A percentile compares a stretch with the other conserved stretches of the same genome.
Conservation (phyloP, 305 asterid species). For the Fraxinus xanthoxyloides region DNA sequence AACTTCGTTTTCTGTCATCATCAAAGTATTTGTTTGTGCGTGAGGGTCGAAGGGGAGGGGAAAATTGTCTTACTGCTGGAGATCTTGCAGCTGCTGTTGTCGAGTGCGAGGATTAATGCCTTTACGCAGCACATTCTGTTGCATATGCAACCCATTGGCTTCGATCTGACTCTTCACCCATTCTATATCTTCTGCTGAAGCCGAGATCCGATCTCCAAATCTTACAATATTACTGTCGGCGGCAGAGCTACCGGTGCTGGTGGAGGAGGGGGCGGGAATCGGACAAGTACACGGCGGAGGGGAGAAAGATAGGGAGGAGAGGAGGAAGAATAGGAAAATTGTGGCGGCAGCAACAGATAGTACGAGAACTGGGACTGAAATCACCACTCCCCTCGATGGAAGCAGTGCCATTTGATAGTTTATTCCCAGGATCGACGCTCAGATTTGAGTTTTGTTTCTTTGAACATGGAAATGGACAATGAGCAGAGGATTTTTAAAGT, state of each 20-base stretch:
- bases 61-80: constrained; percentile 36
- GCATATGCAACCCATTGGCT: constrained; percentile 84
- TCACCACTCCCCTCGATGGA: constrained; percentile 66
- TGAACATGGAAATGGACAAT: too few relatives aligned
- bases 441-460: neutral
- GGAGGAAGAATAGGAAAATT: constrained; percentile 45
- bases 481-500: too few relatives aligned
- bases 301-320: constrained; percentile 43
- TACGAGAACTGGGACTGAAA: constrained; percentile 62
- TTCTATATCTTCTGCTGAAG: constrained; percentile 61
- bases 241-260: constrained; percentile 1
- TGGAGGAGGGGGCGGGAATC: constrained; percentile 14
- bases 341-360: constrained; percentile 53
- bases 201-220: constrained; percentile 42
- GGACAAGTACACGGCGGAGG: constrained; percentile 55
- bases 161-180: constrained; percentile 74
- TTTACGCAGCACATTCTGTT: constrained; percentile 73
- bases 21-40: neutral
- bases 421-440: neutral
- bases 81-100: constrained; percentile 83
- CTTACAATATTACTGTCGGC: neutral
- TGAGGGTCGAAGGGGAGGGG: neutral
- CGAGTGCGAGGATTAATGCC: constrained; percentile 97
- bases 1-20: neutral
- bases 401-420: constrained; percentile 42